A percentile compares a stretch with the other conserved stretches of the same genome.
These are phyloP conservation scores for Debaryomyces maramus DNA, from an alignment of 805 yeast genomes.

Conservation along the genomic window DNA sequence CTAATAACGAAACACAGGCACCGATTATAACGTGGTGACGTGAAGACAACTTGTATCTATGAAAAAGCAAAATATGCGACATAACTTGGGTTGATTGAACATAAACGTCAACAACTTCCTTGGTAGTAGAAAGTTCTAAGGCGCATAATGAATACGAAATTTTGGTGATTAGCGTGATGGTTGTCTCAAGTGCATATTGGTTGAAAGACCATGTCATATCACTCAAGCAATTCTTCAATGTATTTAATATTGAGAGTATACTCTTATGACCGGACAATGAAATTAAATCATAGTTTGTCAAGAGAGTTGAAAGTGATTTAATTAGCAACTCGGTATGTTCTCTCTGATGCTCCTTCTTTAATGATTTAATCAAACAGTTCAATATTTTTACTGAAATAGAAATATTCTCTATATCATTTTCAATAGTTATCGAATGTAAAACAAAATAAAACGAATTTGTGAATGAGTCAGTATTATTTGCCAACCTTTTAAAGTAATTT, in stretches of 20 bases:
- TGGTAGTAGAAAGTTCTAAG: conserved; percentile 3
- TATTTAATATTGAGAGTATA: conserved; percentile 11
- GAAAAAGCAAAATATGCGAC: conserved; percentile 63
- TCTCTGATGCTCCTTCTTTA: conserved; percentile 11
- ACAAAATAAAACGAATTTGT: conserved; percentile 13
- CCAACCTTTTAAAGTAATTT: conserved; percentile 9
- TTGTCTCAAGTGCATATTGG: conserved; percentile 65
- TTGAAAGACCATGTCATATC: conserved; percentile 57
- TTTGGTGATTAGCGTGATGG: conserved; percentile 41
- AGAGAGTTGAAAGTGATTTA: conserved; percentile 29
- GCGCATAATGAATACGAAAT: conserved; percentile 12
- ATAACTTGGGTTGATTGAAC: conserved; percentile 46
- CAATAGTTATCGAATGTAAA: conserved; percentile 16
- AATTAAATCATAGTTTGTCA: conserved; percentile 9
- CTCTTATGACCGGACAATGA: conserved; percentile 7
- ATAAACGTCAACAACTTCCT: conserved; percentile 30
- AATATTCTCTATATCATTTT: conserved; percentile 10
- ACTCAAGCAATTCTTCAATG: conserved; percentile 43
- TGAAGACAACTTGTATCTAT: conserved; percentile 66
- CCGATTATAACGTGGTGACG: conserved; percentile 68
- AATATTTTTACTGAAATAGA: conserved; percentile 21
- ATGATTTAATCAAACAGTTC: conserved; percentile 13
- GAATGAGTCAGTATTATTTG: conserved; percentile 9
- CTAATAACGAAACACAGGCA: conserved; percentile 52
- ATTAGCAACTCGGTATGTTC: conserved; percentile 21